Evolutionary conservation across 2,329 filamentous ascomycete species (phyloP), one percentile per base, ranked within the genome.

Genomic region (Arthroderma sp.): DNA sequence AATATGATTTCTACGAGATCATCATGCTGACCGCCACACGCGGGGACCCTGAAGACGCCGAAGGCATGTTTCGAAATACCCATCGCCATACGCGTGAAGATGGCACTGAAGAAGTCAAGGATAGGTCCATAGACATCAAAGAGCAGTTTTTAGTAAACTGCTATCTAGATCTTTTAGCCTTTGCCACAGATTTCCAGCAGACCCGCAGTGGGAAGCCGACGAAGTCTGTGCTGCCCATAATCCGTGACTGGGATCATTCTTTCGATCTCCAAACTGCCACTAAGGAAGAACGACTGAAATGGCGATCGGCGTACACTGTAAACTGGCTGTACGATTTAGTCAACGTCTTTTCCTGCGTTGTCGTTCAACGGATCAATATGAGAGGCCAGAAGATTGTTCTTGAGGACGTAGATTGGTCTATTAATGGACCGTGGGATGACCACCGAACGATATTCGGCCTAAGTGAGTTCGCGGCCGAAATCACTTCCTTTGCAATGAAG

Each of bases 251-350:
- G 71, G 53, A 70, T 42, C 67, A 68, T 5, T 49, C 53, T 1
- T 55, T 69, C 8, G 50, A 71, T 44, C 54, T 72, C 5, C 49
- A 55, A 42, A 38, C 39, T 1, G 65, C 64, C 0, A 68, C 54
- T n/a, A 53, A 63, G 6, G 54, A 65, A 4, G 52, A 72, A 41
- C 55, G 66, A 22, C 34, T 69, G 3, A 54, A 60, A 6, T 75
- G 71, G 71, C 67, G 71, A 5, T 65, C 68, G 1, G 50, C 55
- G n/a, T n/a, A n/a, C n/a, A n/a, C n/a, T n/a, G n/a, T n/a, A n/a
- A n/a, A n/a, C n/a, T n/a, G 69, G 70, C 61, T 75, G 0, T 74
- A 73, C 47, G 69, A 73, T 44, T 50, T 74, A 4, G 66, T 74
- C 50, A 73, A 71, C 42, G 28, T 69, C 4, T 71, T 63, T 44